Evolutionary conservation across 1,284 basidiomycete species (phyloP).

Genomic region (Rhizopogon parksii): DNA sequence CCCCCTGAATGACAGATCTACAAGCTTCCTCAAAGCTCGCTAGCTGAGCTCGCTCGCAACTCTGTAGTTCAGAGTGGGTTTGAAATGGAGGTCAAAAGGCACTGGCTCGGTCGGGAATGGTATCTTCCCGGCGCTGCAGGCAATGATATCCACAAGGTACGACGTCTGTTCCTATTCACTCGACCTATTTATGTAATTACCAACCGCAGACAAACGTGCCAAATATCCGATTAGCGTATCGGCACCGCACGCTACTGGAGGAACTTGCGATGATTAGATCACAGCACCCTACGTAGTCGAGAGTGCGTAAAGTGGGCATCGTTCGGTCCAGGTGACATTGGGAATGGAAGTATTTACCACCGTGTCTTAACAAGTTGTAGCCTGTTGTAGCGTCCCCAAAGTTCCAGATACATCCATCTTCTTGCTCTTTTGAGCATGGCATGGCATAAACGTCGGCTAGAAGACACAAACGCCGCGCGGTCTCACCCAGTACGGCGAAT

Average conservation of each 20-base stretch:
- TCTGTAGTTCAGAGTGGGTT: conserved; percentile 96
- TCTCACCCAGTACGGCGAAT: not conserved
- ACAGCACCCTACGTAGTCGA: conserved; percentile 2
- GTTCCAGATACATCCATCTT: not conserved
- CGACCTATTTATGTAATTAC: conserved; percentile 11
- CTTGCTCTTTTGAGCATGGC: no score
- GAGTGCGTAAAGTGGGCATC: not conserved
- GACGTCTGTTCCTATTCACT: conserved; percentile 11
- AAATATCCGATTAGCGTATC: conserved; percentile 79
- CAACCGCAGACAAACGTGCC: conserved; percentile 85
- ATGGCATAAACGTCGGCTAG: not conserved
- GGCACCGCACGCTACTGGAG: conserved; percentile 85
- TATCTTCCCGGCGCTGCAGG: conserved; percentile 83
- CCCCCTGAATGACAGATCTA: conserved; percentile 59
- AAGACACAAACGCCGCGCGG: not conserved
- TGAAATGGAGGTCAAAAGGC: conserved; percentile 97
- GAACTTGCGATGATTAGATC: conserved; percentile 69
- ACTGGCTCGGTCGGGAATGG: conserved; percentile 92
- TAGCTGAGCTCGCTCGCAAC: conserved; percentile 91
- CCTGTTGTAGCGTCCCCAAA: not conserved
- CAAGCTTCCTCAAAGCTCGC: conserved; percentile 79
- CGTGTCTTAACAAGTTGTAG: not conserved
- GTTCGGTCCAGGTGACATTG: not conserved
- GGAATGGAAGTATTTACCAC: not conserved
- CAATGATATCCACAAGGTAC: conserved; percentile 87